Evolutionary conservation across 495 filamentous ascomycete genomes (phyloP).

Genomic region (Pseudevernia furfuracea): DNA sequence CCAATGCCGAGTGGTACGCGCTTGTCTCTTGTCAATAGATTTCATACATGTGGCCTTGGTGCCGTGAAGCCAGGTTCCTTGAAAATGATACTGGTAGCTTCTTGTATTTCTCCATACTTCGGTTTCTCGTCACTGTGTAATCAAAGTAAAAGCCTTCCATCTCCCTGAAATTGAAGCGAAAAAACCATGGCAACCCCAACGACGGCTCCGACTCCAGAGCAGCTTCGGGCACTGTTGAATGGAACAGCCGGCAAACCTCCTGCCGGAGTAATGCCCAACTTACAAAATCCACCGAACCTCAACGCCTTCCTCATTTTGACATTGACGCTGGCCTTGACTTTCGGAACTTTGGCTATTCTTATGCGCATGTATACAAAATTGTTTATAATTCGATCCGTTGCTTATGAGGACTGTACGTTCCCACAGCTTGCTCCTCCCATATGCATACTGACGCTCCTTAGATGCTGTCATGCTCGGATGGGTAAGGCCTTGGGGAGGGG

Average conservation of each 20-base stretch:
- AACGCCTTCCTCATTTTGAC: not conserved
- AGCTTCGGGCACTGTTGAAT: conserved; percentile 7
- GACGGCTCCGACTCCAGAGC: not conserved
- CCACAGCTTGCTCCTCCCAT: not conserved
- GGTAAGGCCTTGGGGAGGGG: not conserved
- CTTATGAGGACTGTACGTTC: conserved; percentile 20
- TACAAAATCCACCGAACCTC: not conserved
- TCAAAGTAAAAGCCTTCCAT: too few species aligned
- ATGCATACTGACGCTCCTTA: not conserved
- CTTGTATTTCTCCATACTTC: too few species aligned
- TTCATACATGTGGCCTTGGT: too few species aligned
- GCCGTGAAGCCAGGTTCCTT: too few species aligned
- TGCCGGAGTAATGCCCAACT: conserved; percentile 6
- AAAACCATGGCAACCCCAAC: not conserved
- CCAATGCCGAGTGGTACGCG: too few species aligned
- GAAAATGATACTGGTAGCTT: too few species aligned
- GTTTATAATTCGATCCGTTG: conserved; percentile 9
- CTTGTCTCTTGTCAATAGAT: too few species aligned
- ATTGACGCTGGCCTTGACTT: not conserved
- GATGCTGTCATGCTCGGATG: conserved; percentile 17
- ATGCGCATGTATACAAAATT: conserved; percentile 20
- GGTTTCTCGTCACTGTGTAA: too few species aligned
- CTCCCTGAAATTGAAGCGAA: too few species aligned
- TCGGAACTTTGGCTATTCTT: conserved; percentile 5
- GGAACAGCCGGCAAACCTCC: conserved; percentile 15